Base-by-base conservation (phyloP, 148 eudicot species). In the Arbutus unedo region DNA sequence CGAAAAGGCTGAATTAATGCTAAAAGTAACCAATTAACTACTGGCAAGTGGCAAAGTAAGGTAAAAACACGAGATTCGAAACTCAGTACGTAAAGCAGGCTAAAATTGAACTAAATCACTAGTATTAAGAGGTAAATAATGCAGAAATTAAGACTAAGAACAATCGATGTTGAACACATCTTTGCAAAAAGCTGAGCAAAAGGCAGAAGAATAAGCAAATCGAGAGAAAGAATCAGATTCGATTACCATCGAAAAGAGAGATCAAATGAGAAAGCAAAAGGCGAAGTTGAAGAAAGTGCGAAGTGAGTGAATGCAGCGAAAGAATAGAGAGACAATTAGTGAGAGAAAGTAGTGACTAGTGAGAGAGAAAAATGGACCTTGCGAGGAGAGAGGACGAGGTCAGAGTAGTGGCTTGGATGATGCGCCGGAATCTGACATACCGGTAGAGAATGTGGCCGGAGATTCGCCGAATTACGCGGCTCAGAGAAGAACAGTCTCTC, bases 371-470 rank as follows among this genome's bases (percentile, higher is more conserved):
- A 11, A 6, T 38, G 70, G 55, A 81, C 70, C 68, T 73, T 11
- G 71, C 8, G 79, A 13, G 47, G 70, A 56, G 70, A 23, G 62
- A 31, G 48, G 48, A 41, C 16, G 21, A 53, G n/a, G 47, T 57
- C 25, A 38, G 55, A 21, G 85, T 19, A 45, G 78, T 74, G 80
- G 73, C 80, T 13, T n/a, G 4, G 75, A 21, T 19, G 59, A 49
- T 8, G 79, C 41, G 66, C 53, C 66, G 76, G 82, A 83, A 85
- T 75, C 54, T 54, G 64, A 72, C 84, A 82, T 73, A 23, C 74
- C 86, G 86, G 84, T 31, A 79, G 50, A 81, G 21, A 67, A 78
- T 47, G 78, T 80, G 44, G 89, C 81, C 87, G 89, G 91, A 81
- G 81, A 77, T 23, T 25, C 82, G 84, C 85, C 86, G 84, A 0